These are phyloP conservation scores for Tremellales sp. DNA, from an alignment of 1,284 basidiomycete species.

Conservation along the genomic window DNA sequence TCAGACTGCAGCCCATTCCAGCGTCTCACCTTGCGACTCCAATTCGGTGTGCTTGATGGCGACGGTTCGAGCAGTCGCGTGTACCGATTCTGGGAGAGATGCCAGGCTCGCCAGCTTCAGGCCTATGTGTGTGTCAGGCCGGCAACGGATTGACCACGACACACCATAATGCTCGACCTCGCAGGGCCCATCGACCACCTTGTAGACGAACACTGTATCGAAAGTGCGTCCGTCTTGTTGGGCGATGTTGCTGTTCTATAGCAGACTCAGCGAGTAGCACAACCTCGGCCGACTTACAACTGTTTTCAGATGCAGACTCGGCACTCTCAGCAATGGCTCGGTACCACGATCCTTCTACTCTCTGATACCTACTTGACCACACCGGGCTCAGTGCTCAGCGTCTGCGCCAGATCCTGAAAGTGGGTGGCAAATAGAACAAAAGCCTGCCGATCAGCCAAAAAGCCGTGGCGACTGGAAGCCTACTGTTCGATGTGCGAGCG, in stretches of 20 bases:
- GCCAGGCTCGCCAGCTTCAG: conserved; percentile 78
- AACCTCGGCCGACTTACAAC: too few relatives aligned
- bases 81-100: conserved; percentile 66
- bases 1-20: neutral
- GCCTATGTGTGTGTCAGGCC: conserved; percentile 53
- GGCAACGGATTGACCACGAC: conserved; percentile 56
- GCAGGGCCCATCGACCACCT: conserved; percentile 46
- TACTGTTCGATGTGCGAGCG: conserved; percentile 69
- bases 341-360: too few relatives aligned
- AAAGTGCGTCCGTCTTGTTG: too few relatives aligned
- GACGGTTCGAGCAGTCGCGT: conserved; percentile 60
- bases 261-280: too few relatives aligned
- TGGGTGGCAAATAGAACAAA: conserved; percentile 89
- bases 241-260: conserved; percentile 5
- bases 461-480: conserved; percentile 9
- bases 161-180: conserved; percentile 45
- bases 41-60: conserved; percentile 59
- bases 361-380: conserved; percentile 19
- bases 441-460: conserved; percentile 55
- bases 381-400: conserved; percentile 30
- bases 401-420: conserved; percentile 42
- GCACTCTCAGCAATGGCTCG: conserved; percentile 1
- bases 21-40: conserved; percentile 53
- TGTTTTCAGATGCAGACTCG: conserved; percentile 73
- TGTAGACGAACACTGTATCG: conserved; percentile 73